Percentiles rank a stretch among this genome's conserved stretches.
phyloP scores from a whole-genome alignment of 2,329 filamentous ascomycete species.

The Stemphylium vesicarium region DNA sequence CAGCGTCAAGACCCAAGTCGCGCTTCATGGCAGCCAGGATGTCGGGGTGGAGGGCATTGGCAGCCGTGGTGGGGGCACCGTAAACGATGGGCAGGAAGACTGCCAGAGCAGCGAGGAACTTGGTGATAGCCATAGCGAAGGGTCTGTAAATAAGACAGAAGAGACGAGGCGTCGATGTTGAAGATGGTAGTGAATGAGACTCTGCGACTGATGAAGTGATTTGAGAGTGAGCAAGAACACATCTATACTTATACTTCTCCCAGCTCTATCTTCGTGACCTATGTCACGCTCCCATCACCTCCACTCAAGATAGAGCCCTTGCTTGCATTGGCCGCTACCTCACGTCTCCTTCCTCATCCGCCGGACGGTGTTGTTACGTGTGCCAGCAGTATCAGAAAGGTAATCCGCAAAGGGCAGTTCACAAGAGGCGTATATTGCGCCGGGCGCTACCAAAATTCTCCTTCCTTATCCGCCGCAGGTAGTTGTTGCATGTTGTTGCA shows the following conservation, averaged over 20 bases:
- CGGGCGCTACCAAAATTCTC: constrained; percentile 13
- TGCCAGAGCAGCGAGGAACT: constrained; percentile 50
- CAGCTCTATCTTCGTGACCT: constrained; percentile 6
- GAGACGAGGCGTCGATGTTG: constrained; percentile 28
- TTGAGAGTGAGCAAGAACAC: constrained; percentile 7
- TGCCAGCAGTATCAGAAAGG: constrained; percentile 15
- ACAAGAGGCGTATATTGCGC: background rate
- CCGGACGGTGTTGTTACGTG: constrained; percentile 7
- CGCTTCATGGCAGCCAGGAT: constrained; percentile 55
- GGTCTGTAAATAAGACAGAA: constrained; percentile 29
- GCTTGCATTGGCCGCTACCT: constrained; percentile 9
- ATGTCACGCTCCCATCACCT: constrained; percentile 1
- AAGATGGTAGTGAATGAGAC: constrained; percentile 28
- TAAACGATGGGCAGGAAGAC: constrained; percentile 51
- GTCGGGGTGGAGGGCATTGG: constrained; percentile 49
- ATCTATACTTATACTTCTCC: constrained; percentile 27
- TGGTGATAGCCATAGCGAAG: constrained; percentile 49
- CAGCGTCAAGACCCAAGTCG: constrained; percentile 50
- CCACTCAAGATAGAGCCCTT: constrained; percentile 6
- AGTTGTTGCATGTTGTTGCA: constrained; percentile 12
- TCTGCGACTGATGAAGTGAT: constrained; percentile 20
- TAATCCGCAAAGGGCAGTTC: constrained; percentile 13
- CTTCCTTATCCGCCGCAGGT: constrained; percentile 23
- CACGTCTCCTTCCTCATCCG: constrained; percentile 28
- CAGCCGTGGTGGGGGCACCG: constrained; percentile 48